Conservation (phyloP, 345 rosid species). For the Acer saccharum region DNA sequence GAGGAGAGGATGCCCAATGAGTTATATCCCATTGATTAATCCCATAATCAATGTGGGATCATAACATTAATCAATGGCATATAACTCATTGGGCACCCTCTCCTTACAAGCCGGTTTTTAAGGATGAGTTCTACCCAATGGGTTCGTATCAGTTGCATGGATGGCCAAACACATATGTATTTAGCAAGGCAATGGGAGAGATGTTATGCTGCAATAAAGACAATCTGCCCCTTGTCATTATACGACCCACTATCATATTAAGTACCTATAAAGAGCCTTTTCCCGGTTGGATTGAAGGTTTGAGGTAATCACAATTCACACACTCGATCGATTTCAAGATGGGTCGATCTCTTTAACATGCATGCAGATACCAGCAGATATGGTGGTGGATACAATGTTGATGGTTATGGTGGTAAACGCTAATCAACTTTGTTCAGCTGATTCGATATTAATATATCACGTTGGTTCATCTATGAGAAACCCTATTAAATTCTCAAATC, state of each 20-base stretch:
- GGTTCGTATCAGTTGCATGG: no score
- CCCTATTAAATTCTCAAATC: not conserved
- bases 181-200: constrained; percentile 91
- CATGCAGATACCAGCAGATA: constrained; percentile 21
- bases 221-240: constrained; percentile 47
- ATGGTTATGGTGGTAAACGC: not conserved
- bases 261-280: constrained; percentile 77
- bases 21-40: no score
- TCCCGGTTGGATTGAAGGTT: constrained; percentile 84
- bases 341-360: no score
- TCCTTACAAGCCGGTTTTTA: no score
- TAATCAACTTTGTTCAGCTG: not conserved
- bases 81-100: no score
- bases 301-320: constrained; percentile 7
- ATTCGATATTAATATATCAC: no score
- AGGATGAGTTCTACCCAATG: no score
- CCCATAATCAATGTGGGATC: no score
- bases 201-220: constrained; percentile 54
- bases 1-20: no score
- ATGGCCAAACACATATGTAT: constrained; percentile 67
- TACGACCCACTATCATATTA: constrained; percentile 70
- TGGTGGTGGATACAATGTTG: constrained; percentile 15
- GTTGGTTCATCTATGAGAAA: no score
- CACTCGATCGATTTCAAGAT: no score
- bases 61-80: no score